Base-by-base conservation (phyloP, 345 rosid species). In the Balakata baccata region DNA sequence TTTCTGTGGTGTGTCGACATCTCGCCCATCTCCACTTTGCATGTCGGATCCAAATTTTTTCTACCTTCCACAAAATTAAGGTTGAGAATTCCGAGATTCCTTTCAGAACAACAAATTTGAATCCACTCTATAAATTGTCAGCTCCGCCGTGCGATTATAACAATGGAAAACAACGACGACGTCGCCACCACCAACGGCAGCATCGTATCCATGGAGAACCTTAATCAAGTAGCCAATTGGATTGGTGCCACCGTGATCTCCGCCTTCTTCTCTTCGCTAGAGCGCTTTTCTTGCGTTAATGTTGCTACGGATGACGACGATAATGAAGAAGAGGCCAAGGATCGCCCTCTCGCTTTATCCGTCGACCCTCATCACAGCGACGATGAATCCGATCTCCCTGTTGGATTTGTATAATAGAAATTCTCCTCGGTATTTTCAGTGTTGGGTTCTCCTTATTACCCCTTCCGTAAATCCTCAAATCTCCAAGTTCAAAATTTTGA, bases 261-360 rank as follows among this genome's bases (percentile, higher is more conserved):
- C 80, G 96, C 96, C 73, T 94, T 92, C 83, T 94, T 94, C 81
- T 87, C 91, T 2, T 94, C 97, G 37, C 89, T 92, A 4, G 97
- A 93, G 75, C 98, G 97, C 29, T 93, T 85, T 84, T 83, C 97
- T 54, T 91, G 98, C 82, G 97, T 94, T 75, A 92, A 92, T 49
- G 80, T 92, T 22, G 51, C 88, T 18, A 94, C 94, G 37, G 95
- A 89, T 71, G 98, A 89, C 62, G 98, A 86, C 22, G 83, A 75
- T 29, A 82, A 79, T 5, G 80, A 87, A 12, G 87, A 84, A 6
- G 95, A 89, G 47, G 84, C 86, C 10, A 77, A 81, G 3, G 86
- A 80, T 57, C 84, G 89, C 43, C 90, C 92, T 7, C 88, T 91
- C 67, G 71, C 86, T 60, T 74, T 81, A 74, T 68, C 89, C 73